Evolutionary conservation across 768 basidiomycete genomes (phyloP).

Genomic region (Panaeolus papilionaceus): DNA sequence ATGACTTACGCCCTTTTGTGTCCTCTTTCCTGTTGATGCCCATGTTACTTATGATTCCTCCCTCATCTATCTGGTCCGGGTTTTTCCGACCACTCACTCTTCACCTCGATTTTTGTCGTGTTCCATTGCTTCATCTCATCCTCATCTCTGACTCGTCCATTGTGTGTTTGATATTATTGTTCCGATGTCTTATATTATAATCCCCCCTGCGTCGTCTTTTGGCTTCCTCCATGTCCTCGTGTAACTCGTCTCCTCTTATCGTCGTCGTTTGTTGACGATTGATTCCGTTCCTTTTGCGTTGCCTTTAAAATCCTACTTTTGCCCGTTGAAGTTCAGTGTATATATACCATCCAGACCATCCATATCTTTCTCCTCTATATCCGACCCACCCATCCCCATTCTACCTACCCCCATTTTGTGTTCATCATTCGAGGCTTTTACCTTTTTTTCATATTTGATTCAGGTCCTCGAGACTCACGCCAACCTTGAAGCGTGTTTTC

Average conservation of each 20-base stretch:
- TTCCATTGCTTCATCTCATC: no score
- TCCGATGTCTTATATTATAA: neutral
- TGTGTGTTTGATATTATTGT: neutral
- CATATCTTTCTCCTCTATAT: neutral
- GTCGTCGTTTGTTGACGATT: no score
- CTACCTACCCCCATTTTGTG: neutral
- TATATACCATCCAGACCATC: neutral
- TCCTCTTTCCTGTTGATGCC: neutral
- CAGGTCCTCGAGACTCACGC: no score
- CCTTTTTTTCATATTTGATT: no score
- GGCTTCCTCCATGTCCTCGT: neutral
- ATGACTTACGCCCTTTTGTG: neutral
- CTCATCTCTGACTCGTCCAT: neutral
- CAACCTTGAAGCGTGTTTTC: no score
- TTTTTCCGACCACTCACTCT: neutral
- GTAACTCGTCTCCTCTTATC: neutral
- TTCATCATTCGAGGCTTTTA: neutral
- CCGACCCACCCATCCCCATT: no score
- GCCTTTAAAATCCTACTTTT: no score
- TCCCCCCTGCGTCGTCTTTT: neutral
- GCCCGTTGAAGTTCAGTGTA: no score
- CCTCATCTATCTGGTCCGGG: no score
- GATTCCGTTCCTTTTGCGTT: neutral
- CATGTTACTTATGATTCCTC: neutral
- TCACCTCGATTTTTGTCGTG: no score